Evolutionary conservation across 352 stramenopile species (phyloP).

Genomic region (Globisporangium abappressorium): DNA sequence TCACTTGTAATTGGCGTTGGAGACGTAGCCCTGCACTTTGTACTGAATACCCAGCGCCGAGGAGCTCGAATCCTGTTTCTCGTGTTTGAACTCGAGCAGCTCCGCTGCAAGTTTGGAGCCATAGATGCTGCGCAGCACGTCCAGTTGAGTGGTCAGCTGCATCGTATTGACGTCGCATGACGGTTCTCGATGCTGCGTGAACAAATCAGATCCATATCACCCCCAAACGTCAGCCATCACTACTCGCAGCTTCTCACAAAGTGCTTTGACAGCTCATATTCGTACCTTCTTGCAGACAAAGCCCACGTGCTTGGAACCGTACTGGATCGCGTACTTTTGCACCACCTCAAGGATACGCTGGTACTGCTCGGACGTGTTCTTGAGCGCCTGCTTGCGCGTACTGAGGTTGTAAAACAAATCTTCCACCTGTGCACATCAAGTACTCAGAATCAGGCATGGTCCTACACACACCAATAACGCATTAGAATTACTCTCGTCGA

Average conservation of each 20-base stretch:
- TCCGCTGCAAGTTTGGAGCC: constrained; percentile 69
- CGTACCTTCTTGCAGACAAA: constrained; percentile 95
- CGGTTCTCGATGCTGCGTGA: constrained; percentile 57
- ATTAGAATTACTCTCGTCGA: neutral
- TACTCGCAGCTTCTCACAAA: neutral
- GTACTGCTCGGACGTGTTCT: constrained; percentile 94
- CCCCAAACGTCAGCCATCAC: neutral
- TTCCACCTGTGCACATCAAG: constrained; percentile 61
- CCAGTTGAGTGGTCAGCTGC: constrained; percentile 54
- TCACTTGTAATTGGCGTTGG: constrained; percentile 89
- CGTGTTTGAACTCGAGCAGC: constrained; percentile 46
- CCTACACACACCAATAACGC: neutral
- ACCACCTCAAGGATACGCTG: constrained; percentile 92
- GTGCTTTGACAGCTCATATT: neutral
- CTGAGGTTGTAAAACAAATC: constrained; percentile 99
- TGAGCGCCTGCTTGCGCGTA: constrained; percentile 90
- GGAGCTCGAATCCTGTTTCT: constrained; percentile 18
- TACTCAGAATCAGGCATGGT: neutral
- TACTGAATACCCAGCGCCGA: constrained; percentile 33
- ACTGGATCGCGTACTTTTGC: constrained; percentile 96
- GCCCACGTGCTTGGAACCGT: constrained; percentile 78
- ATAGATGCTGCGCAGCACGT: constrained; percentile 75
- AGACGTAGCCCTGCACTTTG: constrained; percentile 60
- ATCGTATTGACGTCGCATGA: constrained; percentile 80
- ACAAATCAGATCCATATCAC: neutral